These are phyloP conservation scores for Tetrahymena borealis DNA, from an alignment of 73 alveolate species.

Conservation along the genomic window DNA sequence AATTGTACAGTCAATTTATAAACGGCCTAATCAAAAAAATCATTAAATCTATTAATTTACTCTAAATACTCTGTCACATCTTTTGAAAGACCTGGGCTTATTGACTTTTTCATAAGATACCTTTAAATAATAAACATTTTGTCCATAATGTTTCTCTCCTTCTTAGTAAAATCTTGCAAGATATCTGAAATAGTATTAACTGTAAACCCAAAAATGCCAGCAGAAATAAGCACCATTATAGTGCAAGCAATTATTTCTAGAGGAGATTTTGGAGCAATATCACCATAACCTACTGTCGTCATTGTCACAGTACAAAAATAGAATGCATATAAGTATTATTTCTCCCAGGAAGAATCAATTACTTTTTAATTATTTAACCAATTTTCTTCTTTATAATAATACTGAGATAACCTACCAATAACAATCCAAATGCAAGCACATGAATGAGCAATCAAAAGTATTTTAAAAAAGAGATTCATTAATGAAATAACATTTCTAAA, in stretches of 20 bases:
- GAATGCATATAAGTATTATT: slow-evolving; percentile 15
- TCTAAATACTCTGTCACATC: background rate
- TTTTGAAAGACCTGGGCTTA: background rate
- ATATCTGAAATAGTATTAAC: background rate
- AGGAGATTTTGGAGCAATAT: slow-evolving; percentile 11
- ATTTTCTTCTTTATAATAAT: background rate
- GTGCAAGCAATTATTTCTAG: background rate
- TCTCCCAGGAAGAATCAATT: background rate
- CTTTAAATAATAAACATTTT: background rate
- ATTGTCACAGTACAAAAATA: slow-evolving; percentile 22
- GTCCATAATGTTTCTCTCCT: background rate
- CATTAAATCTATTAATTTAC: too few relatives aligned
- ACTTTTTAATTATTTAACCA: background rate
- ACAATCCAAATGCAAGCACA: background rate
- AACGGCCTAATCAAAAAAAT: background rate
- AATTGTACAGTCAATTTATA: background rate
- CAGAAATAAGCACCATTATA: background rate
- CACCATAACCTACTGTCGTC: slow-evolving; percentile 42
- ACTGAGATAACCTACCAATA: background rate
- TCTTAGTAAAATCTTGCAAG: background rate
- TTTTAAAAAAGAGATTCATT: background rate
- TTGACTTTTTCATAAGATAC: background rate
- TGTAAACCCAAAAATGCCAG: background rate
- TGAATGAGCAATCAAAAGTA: background rate
- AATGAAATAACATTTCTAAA: background rate